A percentile compares a stretch with the other conserved stretches of the same genome.
Conservation (phyloP, 306 rosid genomes). For the Carpinus fangiana region DNA sequence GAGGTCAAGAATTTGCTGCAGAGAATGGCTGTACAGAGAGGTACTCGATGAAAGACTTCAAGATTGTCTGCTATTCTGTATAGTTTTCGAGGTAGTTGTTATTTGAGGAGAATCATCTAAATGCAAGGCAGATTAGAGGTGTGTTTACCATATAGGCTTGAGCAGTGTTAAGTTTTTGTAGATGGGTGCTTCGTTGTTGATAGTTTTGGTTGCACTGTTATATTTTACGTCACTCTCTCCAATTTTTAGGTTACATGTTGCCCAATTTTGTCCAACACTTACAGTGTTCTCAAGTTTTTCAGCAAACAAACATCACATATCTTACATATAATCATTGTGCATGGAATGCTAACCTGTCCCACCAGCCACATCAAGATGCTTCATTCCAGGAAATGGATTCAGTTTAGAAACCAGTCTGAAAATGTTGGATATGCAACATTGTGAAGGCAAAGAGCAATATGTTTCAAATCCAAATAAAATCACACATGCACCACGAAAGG, state of each 20-base stretch:
- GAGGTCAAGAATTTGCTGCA: background rate
- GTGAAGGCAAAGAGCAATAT: constrained; percentile 16
- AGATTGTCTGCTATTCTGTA: background rate
- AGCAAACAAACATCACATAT: constrained; percentile 9
- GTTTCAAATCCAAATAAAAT: background rate
- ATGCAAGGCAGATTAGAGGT: background rate
- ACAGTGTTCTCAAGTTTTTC: constrained; percentile 11
- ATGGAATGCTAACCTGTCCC: constrained; percentile 69
- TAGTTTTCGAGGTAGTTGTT: background rate
- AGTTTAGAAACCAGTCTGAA: constrained; percentile 81
- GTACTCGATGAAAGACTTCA: background rate
- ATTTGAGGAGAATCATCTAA: background rate
- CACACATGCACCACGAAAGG: background rate
- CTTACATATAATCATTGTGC: constrained; percentile 15
- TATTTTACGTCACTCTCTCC: background rate
- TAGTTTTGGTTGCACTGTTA: background rate
- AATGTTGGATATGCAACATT: constrained; percentile 25
- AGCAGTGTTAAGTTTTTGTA: background rate
- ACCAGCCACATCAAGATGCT: constrained; percentile 97
- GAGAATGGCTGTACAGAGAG: background rate
- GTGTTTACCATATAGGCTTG: background rate
- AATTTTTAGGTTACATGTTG: background rate
- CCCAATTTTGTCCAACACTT: background rate
- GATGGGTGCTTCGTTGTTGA: background rate
- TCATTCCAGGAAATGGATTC: constrained; percentile 95